Percentiles rank a stretch among this genome's conserved stretches.
phyloP scores from a whole-genome alignment of 257 asterid genomes.

The Penstemon davidsonii region DNA sequence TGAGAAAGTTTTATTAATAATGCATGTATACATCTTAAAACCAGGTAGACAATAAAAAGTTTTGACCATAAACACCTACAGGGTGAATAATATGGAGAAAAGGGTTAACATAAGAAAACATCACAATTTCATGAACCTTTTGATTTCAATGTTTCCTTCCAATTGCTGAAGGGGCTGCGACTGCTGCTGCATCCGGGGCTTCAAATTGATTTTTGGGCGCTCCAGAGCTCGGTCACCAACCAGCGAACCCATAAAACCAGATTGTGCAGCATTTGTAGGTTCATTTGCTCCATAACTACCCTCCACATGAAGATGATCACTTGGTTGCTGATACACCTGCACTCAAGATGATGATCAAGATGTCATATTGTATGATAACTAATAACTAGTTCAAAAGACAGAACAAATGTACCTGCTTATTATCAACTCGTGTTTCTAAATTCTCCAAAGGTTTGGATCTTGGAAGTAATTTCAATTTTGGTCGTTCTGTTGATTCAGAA shows the following conservation, averaged over 20 bases:
- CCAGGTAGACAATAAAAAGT: conserved; percentile 12
- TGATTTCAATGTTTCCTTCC: conserved; percentile 48
- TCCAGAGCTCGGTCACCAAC: conserved; percentile 44
- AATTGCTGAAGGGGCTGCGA: conserved; percentile 52
- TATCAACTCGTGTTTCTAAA: conserved; percentile 41
- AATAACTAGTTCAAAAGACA: conserved; percentile 15
- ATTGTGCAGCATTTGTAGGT: conserved; percentile 38
- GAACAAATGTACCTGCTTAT: conserved; percentile 52
- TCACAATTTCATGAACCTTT: conserved; percentile 46
- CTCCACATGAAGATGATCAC: conserved; percentile 38
- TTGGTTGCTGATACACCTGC: conserved; percentile 52
- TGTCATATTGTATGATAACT: background rate
- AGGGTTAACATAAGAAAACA: background rate
- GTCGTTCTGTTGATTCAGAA: conserved; percentile 65
- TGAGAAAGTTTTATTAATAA: background rate
- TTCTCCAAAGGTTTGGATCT: conserved; percentile 84
- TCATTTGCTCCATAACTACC: conserved; percentile 37
- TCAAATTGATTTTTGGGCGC: conserved; percentile 72
- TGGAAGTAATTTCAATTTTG: conserved; percentile 83
- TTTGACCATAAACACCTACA: conserved; percentile 1
- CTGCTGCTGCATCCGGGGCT: conserved; percentile 58
- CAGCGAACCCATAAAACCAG: conserved; percentile 36
- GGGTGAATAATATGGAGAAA: conserved; percentile 8
- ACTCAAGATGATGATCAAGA: conserved; percentile 25
- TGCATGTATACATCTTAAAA: background rate